Base-by-base conservation (phyloP, 129 eudicot species). In the Lactuca sativa region DNA sequence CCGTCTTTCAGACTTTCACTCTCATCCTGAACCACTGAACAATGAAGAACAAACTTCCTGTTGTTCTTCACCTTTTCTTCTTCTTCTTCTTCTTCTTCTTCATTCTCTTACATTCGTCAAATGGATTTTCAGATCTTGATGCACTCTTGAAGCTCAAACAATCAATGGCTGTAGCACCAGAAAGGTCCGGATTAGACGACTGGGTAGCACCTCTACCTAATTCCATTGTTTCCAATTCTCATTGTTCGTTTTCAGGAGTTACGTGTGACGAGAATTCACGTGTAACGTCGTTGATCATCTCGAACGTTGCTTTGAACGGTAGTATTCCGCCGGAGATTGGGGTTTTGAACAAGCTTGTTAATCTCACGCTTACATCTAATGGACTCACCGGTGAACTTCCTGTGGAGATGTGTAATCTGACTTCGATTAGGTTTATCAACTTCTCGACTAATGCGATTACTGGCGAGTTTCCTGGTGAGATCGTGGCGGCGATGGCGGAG, bases 201-300 rank as follows among this genome's bases (percentile, higher is more conserved):
- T 92, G 96, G 96, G 32, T 10, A 11, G 44, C 57, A 61, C 63
- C 55, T 36, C 4, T 17, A 33, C 67, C 67, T 12, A 15, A 77
- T 10, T 56, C 77, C 11, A 56, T 67, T 3, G 59, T 69, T 5
- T 47, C 73, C 10, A 52, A 71, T 11, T 76, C 75, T 37, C 93
- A 95, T 81, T 95, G 99, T 53, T 69, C 82, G 7, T 95, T 87
- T 71, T 60, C 90, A 36, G 99, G 99, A 10, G 87, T 95, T 41
- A 48, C 91, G 1, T 95, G 99, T 58, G 85, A 90, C 18, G 58
- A 68, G 0, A 68, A 61, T 58, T 58, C 47, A 4, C 84, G 86
- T 1, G 99, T 95, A 1, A 76, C 75, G 3, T 58, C 93, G 0
- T 71, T 95, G 6, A 71, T 56, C 51, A 64, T 95, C 67, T 74